These are phyloP conservation scores for Cutaneotrichosporon sp. DNA, from an alignment of 1,284 basidiomycete genomes.

Conservation along the genomic window DNA sequence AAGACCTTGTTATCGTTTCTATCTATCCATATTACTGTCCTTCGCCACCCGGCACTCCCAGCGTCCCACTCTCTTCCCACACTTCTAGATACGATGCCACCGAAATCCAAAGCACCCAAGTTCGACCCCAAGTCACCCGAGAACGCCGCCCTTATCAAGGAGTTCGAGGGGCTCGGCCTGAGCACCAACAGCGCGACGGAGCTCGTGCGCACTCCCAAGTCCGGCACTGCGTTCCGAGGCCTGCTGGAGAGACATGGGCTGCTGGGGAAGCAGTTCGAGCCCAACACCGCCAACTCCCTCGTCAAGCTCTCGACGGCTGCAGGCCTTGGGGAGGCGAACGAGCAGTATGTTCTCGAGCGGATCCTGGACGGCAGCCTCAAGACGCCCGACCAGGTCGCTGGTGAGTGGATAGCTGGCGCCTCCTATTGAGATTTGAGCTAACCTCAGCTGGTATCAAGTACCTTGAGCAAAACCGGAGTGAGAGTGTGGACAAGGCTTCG, in stretches of 20 bases:
- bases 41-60: background rate
- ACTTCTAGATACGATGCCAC: conserved; percentile 44
- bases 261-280: conserved; percentile 58
- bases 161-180: conserved; percentile 77
- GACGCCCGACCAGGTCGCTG: conserved; percentile 79
- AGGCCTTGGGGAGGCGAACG: too few species aligned
- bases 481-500: conserved; percentile 62
- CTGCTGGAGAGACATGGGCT: conserved; percentile 62
- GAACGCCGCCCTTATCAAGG: conserved; percentile 54
- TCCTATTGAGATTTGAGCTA: conserved; percentile 1
- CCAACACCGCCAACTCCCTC: conserved; percentile 72
- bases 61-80: background rate
- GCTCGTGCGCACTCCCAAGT: conserved; percentile 72
- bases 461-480: conserved; percentile 57
- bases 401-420: too few species aligned
- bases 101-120: too few species aligned
- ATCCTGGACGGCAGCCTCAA: conserved; percentile 70
- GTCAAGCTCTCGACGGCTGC: conserved; percentile 64
- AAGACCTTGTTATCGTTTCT: too few species aligned
- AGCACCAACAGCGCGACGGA: conserved; percentile 74
- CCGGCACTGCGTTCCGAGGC: conserved; percentile 63
- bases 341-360: conserved; percentile 63
- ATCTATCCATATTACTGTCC: too few species aligned
- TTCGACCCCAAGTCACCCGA: conserved; percentile 53
- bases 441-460: conserved; percentile 71